Percentiles rank a stretch among this genome's conserved stretches.
These are phyloP conservation scores for Hansfordia pulvinata DNA, from an alignment of 2,329 filamentous ascomycete species.

Conservation along the genomic window DNA sequence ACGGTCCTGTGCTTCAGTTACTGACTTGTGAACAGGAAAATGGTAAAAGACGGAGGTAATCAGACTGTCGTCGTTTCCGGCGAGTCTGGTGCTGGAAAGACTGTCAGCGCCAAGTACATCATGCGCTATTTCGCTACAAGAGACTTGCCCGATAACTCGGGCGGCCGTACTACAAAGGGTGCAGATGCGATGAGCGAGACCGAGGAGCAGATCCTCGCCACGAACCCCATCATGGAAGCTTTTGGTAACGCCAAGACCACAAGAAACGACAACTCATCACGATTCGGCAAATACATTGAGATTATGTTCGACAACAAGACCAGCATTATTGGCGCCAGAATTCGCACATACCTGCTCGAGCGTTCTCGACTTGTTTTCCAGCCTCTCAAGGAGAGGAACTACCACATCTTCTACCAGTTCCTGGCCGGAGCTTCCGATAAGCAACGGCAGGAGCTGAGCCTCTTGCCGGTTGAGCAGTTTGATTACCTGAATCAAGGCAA, in stretches of 20 bases:
- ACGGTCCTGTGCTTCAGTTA: constrained; percentile 15
- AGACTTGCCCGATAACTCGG: constrained; percentile 81
- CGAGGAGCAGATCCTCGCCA: constrained; percentile 94
- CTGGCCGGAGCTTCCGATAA: constrained; percentile 80
- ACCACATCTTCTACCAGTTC: constrained; percentile 98
- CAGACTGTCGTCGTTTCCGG: constrained; percentile 99
- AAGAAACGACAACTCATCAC: constrained; percentile 95
- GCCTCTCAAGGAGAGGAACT: constrained; percentile 93
- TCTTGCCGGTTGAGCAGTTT: constrained; percentile 79
- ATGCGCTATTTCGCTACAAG: constrained; percentile 99
- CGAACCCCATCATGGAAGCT: constrained; percentile 99
- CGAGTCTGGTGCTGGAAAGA: constrained; percentile 97
- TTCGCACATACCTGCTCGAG: constrained; percentile 89
- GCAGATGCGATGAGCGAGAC: constrained; percentile 86
- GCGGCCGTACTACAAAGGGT: constrained; percentile 61
- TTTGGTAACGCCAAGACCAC: constrained; percentile 99
- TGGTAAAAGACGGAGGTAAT: constrained; percentile 90
- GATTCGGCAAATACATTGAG: constrained; percentile 99
- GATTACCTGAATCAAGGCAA: constrained; percentile 95
- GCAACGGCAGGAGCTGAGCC: constrained; percentile 65
- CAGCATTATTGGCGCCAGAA: constrained; percentile 95
- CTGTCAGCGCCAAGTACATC: constrained; percentile 98
- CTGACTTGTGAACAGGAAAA: constrained; percentile 52
- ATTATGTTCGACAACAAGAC: constrained; percentile 96
- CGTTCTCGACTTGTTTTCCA: constrained; percentile 94